Conservation (phyloP, 495 filamentous ascomycete genomes). For the Aspergillus wentii region DNA sequence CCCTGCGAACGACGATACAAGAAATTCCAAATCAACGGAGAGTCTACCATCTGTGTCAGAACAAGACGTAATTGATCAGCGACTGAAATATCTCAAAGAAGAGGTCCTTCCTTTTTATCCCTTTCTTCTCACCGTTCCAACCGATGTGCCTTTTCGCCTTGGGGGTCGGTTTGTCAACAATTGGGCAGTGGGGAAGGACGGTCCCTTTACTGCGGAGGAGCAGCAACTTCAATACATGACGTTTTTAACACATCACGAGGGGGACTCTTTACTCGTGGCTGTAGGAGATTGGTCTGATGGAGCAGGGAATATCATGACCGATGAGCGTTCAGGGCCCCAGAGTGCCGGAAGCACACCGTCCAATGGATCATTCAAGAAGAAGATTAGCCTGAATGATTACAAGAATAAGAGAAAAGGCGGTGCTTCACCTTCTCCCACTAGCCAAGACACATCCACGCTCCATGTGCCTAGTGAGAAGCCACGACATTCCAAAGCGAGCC, state of each 20-base stretch:
- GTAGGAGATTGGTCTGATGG: slow-evolving; percentile 51
- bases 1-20: slow-evolving; percentile 23
- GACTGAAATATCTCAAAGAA: slow-evolving; percentile 39
- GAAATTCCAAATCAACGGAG: slow-evolving; percentile 16
- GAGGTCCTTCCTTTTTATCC: slow-evolving; percentile 44
- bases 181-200: slow-evolving; percentile 46
- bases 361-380: slow-evolving; percentile 34
- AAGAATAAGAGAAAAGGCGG: slow-evolving; percentile 38
- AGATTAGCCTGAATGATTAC: slow-evolving; percentile 48
- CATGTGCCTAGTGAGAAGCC: slow-evolving; percentile 16
- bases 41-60: slow-evolving; percentile 19
- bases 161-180: slow-evolving; percentile 35
- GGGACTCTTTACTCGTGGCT: slow-evolving; percentile 41
- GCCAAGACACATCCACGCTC: slow-evolving; percentile 11
- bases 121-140: slow-evolving; percentile 44
- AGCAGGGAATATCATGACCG: slow-evolving; percentile 41
- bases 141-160: slow-evolving; percentile 38
- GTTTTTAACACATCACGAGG: slow-evolving; percentile 44
- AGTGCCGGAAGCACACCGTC: slow-evolving; percentile 31
- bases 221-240: slow-evolving; percentile 52
- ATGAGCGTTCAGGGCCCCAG: slow-evolving; percentile 25
- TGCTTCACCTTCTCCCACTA: slow-evolving; percentile 13
- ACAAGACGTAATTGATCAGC: slow-evolving; percentile 31
- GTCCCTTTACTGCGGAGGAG: slow-evolving; percentile 43
- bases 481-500: slow-evolving; percentile 11